Base-by-base conservation (phyloP, 129 eudicot genomes). In the Lactuca saligna region DNA sequence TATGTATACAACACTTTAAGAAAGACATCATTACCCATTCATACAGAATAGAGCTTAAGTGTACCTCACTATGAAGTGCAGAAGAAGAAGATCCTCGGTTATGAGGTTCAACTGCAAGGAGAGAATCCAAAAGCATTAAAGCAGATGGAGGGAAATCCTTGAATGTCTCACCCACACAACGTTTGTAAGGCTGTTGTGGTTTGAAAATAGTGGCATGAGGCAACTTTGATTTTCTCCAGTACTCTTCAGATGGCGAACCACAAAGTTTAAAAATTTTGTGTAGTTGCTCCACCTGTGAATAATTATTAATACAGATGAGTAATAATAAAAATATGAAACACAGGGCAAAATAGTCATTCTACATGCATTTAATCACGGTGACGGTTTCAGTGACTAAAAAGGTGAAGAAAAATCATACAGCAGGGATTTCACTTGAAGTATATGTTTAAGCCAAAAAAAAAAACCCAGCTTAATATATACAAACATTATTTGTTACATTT, bases 201-300 rank as follows among this genome's bases (percentile, higher is more conserved):
- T 77, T 89, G 49, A 89, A 86, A 29, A 85, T 86, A 5, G 86
- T 79, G n/a, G 93, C 86, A 78, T 83, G 85, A 8, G 96, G 93
- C 58, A 89, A 60, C 49, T 81, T 83, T 29, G 89, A 80, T 42
- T 83, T 88, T 70, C 75, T 76, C 96, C 96, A 88, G 78, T 81
- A 88, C 44, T 79, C 87, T 62, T 86, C 96, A 32, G 91, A 78
- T 64, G 96, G 96, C 0, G 96, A 88, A 68, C 96, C 96, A n/a
- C 96, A 88, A 15, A 88, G 89, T 80, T 88, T 88, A 58, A 88
- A 88, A 4, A 88, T 88, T 75, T 88, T 88, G 68, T 88, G 95
- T 64, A 85, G 78, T 70, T 88, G 95, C 70, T 88, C 96, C 67
- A 88, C 96, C 95, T 88, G 17, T 59, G 50, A 50, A 33, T 51